Evolutionary conservation across 331 rosid species (phyloP).

Genomic region (Phaseolus coccineus): DNA sequence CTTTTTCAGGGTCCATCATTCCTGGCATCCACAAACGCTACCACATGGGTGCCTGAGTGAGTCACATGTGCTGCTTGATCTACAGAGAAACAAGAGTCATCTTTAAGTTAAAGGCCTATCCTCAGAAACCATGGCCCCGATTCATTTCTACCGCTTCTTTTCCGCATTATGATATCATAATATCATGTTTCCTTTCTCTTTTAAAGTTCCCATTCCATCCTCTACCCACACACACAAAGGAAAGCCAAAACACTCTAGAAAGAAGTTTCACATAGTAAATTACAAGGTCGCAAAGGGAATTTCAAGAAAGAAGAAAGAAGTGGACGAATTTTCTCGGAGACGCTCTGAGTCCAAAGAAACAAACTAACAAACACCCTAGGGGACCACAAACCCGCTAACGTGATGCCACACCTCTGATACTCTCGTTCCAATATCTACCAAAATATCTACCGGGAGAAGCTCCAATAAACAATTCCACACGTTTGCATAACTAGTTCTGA

Average conservation of each 20-base stretch:
- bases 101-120: slow-evolving; percentile 46
- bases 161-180: slow-evolving; percentile 24
- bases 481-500: slow-evolving; percentile 21
- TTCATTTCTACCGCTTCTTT: slow-evolving; percentile 48
- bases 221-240: slow-evolving; percentile 27
- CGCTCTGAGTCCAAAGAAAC: slow-evolving; percentile 21
- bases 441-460: slow-evolving; percentile 32
- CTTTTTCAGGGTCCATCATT: slow-evolving; percentile 54
- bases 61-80: slow-evolving; percentile 47
- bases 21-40: slow-evolving; percentile 48
- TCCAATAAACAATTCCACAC: slow-evolving; percentile 19
- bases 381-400: slow-evolving; percentile 43
- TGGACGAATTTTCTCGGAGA: not conserved
- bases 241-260: slow-evolving; percentile 19
- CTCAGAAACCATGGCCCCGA: slow-evolving; percentile 49
- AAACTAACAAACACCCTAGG: slow-evolving; percentile 46
- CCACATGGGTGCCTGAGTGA: slow-evolving; percentile 51
- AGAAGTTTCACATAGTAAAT: slow-evolving; percentile 4
- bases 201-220: slow-evolving; percentile 25
- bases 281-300: slow-evolving; percentile 26
- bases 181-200: slow-evolving; percentile 30
- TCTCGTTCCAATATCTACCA: slow-evolving; percentile 31
- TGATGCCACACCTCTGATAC: slow-evolving; percentile 35
- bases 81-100: slow-evolving; percentile 33
- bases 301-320: slow-evolving; percentile 16